Base-by-base conservation (phyloP, 495 filamentous ascomycete genomes). In the Pyrenula massariospora region DNA sequence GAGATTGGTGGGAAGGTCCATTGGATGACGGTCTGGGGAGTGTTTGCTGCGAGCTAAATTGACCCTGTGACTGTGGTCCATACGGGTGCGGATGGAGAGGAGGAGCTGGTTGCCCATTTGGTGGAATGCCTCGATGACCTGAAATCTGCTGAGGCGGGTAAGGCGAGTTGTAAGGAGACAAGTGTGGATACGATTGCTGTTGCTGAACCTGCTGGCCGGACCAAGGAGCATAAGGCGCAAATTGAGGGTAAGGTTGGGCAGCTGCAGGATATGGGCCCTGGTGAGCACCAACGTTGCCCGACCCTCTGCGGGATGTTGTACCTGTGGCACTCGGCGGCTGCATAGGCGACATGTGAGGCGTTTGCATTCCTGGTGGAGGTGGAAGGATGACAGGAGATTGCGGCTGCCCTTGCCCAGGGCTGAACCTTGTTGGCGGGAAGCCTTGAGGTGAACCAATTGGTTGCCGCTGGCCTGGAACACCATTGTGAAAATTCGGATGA, bases 141-240 rank as follows among this genome's bases (percentile, higher is more conserved):
- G 48, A 22, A 25, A 54, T 25, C 49, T 53, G 22, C 8, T 48
- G 19, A 15, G 56, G 48, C 8, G 31, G 31, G 31, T 42, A 42
- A 42, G 31, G 31, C 31, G 31, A 42, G 31, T 31, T 55, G 23
- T 59, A 61, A 22, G 56, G 50, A 51, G 48, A 47, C 52, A 60
- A 24, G 19, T 52, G 47, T 42, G 52, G 48, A n/a, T 59, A 53
- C 3, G 5, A n/a, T 42, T 42, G 31, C 22, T 57, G 60, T 15
- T 22, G 52, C 22, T 56, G 52, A 48, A 61, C 56, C 25, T 54
- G 52, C 19, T 54, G 52, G n/a, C 51, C 36, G 3, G 60, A 50
- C 10, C 25, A 52, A 22, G 62, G 58, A 47, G 51, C 56, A 48
- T 66, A 62, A 12, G 52, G n/a, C 49, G 52, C 25, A 21, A 63